Conservation (phyloP, 2,329 filamentous ascomycete genomes). For the Ceratocystiopsis minuta region DNA sequence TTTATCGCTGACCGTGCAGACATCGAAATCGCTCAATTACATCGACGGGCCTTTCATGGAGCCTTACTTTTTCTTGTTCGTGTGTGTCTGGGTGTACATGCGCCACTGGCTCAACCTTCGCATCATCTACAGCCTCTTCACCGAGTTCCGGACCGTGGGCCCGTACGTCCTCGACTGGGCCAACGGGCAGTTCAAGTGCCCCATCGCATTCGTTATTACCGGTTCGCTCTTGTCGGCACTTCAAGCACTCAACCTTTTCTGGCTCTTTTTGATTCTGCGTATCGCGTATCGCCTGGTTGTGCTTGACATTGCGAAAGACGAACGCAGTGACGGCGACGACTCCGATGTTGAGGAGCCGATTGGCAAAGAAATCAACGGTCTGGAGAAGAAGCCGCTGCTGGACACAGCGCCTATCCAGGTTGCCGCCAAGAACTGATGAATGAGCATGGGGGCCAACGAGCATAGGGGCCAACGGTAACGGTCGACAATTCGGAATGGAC, state of each 20-base stretch:
- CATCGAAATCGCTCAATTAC: constrained; percentile 85
- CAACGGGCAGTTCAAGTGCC: constrained; percentile 60
- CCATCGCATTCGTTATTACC: constrained; percentile 49
- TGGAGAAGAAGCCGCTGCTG: constrained; percentile 1
- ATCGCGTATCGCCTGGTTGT: constrained; percentile 55
- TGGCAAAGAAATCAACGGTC: not conserved
- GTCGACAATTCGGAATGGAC: too few relatives aligned
- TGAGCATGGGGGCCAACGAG: too few relatives aligned
- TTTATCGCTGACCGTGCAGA: constrained; percentile 28
- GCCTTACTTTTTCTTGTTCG: constrained; percentile 72
- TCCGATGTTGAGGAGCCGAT: constrained; percentile 28
- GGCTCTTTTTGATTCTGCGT: constrained; percentile 60
- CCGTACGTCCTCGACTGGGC: constrained; percentile 64
- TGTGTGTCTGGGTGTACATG: constrained; percentile 71
- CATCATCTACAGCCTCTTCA: constrained; percentile 59
- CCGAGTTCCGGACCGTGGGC: constrained; percentile 56
- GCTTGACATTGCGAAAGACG: constrained; percentile 45
- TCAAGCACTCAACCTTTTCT: constrained; percentile 64
- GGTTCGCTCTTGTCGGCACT: constrained; percentile 44
- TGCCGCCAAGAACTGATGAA: too few relatives aligned
- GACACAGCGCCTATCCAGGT: too few relatives aligned
- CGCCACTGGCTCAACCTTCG: constrained; percentile 70
- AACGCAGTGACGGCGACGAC: constrained; percentile 51
- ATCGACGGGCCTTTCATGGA: constrained; percentile 60
- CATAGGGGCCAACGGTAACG: too few relatives aligned